Base-by-base conservation (phyloP, 1,284 basidiomycete genomes). In the Moniliella sp. region DNA sequence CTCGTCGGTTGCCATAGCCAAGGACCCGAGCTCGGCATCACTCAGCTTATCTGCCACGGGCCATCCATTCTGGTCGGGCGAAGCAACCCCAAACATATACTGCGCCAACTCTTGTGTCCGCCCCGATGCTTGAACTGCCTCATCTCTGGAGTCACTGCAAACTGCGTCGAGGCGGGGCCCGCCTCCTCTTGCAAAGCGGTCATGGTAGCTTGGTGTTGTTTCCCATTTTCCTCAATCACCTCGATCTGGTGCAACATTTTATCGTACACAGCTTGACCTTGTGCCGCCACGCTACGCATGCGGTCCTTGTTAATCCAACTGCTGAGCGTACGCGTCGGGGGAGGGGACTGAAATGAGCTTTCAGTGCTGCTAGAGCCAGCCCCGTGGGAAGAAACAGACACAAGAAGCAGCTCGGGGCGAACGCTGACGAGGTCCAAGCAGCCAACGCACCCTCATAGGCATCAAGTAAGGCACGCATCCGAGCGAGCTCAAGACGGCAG, bases 381-480 rank as follows among this genome's bases (percentile, higher is more conserved):
- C n/a, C n/a, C n/a, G n/a, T n/a, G n/a, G n/a, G n/a, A n/a, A n/a
- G n/a, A n/a, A n/a, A n/a, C n/a, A n/a, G 4, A 23, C 4, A 25
- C 23, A 16, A 17, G 18, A 21, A 50, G 38, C 9, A 58, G 37
- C 4, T 40, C 37, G 4, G 48, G 40, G 36, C 53, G 37, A 26
- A 59, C 48, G 8, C 38, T 37, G 5, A 59, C 46, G 32, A 48
- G 47, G 11, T 33, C 33, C 15, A 59, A 39, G 53, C 39, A 23
- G 41, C 33, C 2, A 57, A 37, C 26, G 55, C 56, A 1, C 34
- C 33, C 34, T 50, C 48, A 30, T 57, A 42, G 14, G 50, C 48
- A 7, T 45, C 36, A 9, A 59, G 34, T 10, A 59, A 33, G 11
- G 36, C 40, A 25, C 49, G 36, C 52, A 57, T 59, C 5, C 46